Percentiles rank a stretch among this genome's conserved stretches.
phyloP scores from a whole-genome alignment of 306 rosid species.

The Medicago truncatula region DNA sequence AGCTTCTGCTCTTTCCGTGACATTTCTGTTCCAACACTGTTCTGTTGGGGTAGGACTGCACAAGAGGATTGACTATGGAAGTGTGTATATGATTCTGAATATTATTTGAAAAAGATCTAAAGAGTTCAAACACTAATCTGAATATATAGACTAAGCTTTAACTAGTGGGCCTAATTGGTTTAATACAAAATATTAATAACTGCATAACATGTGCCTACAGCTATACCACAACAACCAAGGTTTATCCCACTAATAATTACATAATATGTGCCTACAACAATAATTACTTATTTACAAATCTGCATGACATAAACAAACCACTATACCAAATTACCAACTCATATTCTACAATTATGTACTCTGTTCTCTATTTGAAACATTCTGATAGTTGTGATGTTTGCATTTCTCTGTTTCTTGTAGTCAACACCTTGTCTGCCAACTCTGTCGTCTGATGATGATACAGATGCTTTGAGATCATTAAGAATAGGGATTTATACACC shows the following conservation, averaged over 20 bases:
- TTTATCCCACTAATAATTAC: not conserved
- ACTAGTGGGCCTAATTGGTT: not conserved
- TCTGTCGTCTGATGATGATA: constrained; percentile 57
- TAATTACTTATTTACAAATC: not conserved
- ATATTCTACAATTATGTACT: constrained; percentile 21
- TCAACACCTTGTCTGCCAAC: constrained; percentile 83
- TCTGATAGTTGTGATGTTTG: constrained; percentile 29
- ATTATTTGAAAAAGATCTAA: not conserved
- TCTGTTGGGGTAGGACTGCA: constrained; percentile 15
- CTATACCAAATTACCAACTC: constrained; percentile 15
- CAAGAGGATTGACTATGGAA: constrained; percentile 14
- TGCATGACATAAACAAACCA: constrained; percentile 1
- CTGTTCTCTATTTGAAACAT: not conserved
- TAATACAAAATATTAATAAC: no score
- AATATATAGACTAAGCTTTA: not conserved
- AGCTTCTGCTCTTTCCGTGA: constrained; percentile 9
- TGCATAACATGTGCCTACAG: not conserved
- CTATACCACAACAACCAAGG: no score
- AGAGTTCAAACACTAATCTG: not conserved
- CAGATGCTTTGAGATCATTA: constrained; percentile 67
- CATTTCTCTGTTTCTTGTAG: constrained; percentile 52
- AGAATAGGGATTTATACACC: constrained; percentile 79
- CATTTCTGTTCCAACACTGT: constrained; percentile 2
- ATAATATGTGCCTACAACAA: not conserved
- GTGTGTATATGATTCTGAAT: constrained; percentile 1